phyloP scores from a whole-genome alignment of 2,329 filamentous ascomycete species.

The Cladorrhinum sp. region DNA sequence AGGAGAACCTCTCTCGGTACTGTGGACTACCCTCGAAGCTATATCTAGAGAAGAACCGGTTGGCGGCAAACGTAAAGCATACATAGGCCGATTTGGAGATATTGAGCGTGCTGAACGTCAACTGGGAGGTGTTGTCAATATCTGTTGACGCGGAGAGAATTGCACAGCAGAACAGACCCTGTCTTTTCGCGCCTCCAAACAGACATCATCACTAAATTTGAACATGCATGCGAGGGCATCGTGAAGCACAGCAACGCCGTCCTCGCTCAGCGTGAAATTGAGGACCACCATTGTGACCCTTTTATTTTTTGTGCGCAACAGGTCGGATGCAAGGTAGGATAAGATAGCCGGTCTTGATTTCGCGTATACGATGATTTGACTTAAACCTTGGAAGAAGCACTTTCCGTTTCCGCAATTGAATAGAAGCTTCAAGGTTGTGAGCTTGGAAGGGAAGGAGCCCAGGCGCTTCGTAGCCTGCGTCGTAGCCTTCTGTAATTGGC shows the following conservation, averaged over 20 bases:
- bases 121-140: slow-evolving; percentile 40
- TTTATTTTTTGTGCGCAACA: too few species aligned
- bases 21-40: slow-evolving; percentile 56
- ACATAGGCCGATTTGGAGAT: slow-evolving; percentile 78
- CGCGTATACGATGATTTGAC: too few species aligned
- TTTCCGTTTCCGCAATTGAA: too few species aligned
- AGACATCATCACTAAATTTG: slow-evolving; percentile 78
- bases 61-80: slow-evolving; percentile 64
- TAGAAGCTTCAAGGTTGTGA: too few species aligned
- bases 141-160: neutral
- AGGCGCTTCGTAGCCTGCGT: too few species aligned
- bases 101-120: slow-evolving; percentile 72
- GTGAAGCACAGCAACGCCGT: slow-evolving; percentile 67
- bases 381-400: too few species aligned
- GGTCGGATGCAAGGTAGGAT: too few species aligned
- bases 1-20: slow-evolving; percentile 63
- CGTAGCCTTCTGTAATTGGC: too few species aligned
- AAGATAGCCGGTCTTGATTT: too few species aligned
- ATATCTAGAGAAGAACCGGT: slow-evolving; percentile 71
- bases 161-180: slow-evolving; percentile 46
- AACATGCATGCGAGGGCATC: slow-evolving; percentile 71
- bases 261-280: slow-evolving; percentile 70
- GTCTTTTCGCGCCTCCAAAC: slow-evolving; percentile 68
- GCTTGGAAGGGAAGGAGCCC: too few species aligned
- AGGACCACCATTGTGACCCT: slow-evolving; percentile 54